Evolutionary conservation across 2,329 filamentous ascomycete genomes (phyloP).

Genomic region (Pseudogymnoascus sp.): DNA sequence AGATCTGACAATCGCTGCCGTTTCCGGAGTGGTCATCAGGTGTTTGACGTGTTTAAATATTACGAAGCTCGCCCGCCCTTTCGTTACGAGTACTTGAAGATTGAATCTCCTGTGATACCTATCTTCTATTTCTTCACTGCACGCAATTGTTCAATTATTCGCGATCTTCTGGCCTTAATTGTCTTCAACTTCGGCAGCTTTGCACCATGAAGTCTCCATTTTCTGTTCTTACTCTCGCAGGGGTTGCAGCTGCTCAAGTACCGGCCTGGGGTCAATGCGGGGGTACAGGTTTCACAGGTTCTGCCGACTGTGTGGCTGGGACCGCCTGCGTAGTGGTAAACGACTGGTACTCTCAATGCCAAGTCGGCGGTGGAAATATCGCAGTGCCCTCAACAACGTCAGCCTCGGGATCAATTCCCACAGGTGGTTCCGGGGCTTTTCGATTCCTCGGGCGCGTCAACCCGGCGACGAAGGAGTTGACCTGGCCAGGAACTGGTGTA

Average conservation of each 20-base stretch:
- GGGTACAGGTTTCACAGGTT: constrained; percentile 25
- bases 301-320: constrained; percentile 23
- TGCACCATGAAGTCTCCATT: background rate
- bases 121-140: background rate
- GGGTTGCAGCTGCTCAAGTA: constrained; percentile 10
- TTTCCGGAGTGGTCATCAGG: background rate
- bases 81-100: background rate
- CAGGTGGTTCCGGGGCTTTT: constrained; percentile 1
- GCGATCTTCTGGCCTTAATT: background rate
- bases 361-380: background rate
- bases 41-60: background rate
- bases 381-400: background rate
- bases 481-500: constrained; percentile 37
- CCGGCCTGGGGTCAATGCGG: constrained; percentile 28
- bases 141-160: background rate
- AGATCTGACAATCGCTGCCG: background rate
- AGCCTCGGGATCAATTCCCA: background rate
- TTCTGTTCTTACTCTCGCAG: background rate
- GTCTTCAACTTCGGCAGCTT: background rate
- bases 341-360: constrained; percentile 15
- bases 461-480: constrained; percentile 34
- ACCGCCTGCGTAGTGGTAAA: constrained; percentile 18
- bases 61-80: background rate
- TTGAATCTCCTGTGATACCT: background rate
- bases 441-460: constrained; percentile 35